Conservation (phyloP, 2,329 filamentous ascomycete genomes). For the Monosporascus sp. region DNA sequence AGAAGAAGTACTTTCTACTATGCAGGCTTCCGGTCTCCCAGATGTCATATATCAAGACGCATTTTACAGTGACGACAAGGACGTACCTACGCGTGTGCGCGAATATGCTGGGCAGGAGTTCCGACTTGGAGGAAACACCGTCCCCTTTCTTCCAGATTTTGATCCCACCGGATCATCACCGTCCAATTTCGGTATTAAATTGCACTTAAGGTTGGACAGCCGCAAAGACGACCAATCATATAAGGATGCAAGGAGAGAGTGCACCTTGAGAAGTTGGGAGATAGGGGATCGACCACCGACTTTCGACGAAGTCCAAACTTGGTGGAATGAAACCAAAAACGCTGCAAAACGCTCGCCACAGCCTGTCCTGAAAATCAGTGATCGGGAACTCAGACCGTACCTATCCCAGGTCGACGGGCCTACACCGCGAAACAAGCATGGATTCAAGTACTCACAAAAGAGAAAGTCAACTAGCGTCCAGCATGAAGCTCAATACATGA, state of each 20-base stretch:
- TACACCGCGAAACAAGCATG: constrained; percentile 75
- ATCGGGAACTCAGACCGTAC: constrained; percentile 28
- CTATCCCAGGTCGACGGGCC: constrained; percentile 85
- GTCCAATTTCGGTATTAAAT: constrained; percentile 50
- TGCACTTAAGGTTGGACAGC: constrained; percentile 42
- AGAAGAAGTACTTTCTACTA: constrained; percentile 47
- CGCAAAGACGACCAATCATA: constrained; percentile 45
- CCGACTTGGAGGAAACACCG: constrained; percentile 65
- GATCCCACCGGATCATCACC: constrained; percentile 55
- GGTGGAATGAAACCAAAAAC: constrained; percentile 48
- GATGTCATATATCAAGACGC: constrained; percentile 77
- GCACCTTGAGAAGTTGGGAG: constrained; percentile 70
- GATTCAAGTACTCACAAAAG: constrained; percentile 81
- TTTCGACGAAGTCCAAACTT: constrained; percentile 61
- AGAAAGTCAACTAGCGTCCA: constrained; percentile 68
- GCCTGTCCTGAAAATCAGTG: constrained; percentile 14
- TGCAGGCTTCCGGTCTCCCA: constrained; percentile 54
- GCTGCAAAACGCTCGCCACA: constrained; percentile 8
- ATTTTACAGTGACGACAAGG: constrained; percentile 76
- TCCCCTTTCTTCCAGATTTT: constrained; percentile 78
- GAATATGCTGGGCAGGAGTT: constrained; percentile 90
- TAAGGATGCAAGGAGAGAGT: constrained; percentile 48
- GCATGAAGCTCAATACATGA: constrained; percentile 91
- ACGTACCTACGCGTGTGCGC: constrained; percentile 69
- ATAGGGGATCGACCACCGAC: constrained; percentile 67